Evolutionary conservation across 129 eudicot species (phyloP), one percentile per base, ranked within the genome.

Genomic region (Tagetes erecta): DNA sequence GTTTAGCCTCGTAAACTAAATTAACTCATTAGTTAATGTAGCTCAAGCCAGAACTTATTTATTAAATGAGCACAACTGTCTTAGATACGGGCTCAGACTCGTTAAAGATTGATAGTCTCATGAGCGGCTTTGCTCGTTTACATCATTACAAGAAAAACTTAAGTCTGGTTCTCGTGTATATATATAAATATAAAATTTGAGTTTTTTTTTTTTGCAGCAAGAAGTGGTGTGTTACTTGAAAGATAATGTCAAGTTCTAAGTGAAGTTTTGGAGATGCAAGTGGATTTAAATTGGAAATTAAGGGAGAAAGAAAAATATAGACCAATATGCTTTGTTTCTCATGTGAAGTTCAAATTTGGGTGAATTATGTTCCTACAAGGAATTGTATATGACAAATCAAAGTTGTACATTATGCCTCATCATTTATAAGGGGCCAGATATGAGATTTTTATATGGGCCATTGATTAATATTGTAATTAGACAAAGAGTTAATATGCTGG

Each of bases 211-310:
- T 64, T 84, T 83, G 87, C 88, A 94, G 98, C 97, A 94, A 88
- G 98, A 94, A 86, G 78, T 83, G 67, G 97, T 94, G 31, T 79
- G 83, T 65, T 84, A 88, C 87, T 79, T 94, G 97, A 94, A 88
- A 83, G 88, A 90, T 33, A 94, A 91, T 72, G 70, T 84, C 78
- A 94, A 88, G 79, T 94, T 94, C 78, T 94, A 83, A 94, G 49
- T 12, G 39, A 37, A 64, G 52, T 50, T 30, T 2, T 12, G 66
- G 14, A 76, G 64, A 20, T 62, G 31, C 30, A 9, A 51, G 27
- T 70, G 2, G 62, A 52, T 52, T 40, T 3, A 35, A 52, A 27
- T 63, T 51, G 76, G 11, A 44, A 71, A 64, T 44, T 44, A 39
- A 59, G 30, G 63, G 71, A 66, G 68, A 55, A 42, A 8, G 40